Conservation (phyloP, 208 protist genomes). For the Leishmania tropica region DNA sequence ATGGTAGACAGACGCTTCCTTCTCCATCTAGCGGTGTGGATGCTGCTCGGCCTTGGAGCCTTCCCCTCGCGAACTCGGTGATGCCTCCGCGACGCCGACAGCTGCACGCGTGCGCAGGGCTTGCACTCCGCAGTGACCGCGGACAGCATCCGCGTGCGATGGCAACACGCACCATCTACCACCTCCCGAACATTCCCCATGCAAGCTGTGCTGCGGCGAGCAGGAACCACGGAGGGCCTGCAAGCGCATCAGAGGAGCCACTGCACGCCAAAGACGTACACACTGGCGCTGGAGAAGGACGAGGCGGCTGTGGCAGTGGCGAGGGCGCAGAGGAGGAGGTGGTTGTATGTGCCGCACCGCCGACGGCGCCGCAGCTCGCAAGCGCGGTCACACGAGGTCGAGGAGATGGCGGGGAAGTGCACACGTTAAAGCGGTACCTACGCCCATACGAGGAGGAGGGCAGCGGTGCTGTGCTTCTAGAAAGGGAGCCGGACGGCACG, state of each 20-base stretch:
- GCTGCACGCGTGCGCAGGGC: conserved; percentile 9
- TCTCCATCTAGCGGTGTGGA: neutral
- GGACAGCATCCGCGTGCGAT: neutral
- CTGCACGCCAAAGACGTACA: neutral
- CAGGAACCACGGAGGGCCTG: neutral
- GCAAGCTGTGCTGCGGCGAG: neutral
- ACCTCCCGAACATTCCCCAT: neutral
- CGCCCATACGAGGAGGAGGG: conserved; percentile 10
- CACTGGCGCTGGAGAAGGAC: neutral
- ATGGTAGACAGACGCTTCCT: neutral
- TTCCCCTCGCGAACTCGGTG: neutral
- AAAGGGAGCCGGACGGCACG: neutral
- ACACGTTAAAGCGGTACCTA: neutral
- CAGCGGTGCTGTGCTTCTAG: neutral
- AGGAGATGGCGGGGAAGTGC: neutral
- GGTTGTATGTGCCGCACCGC: neutral
- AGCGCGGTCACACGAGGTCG: neutral
- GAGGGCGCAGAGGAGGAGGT: neutral
- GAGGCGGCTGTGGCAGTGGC: neutral
- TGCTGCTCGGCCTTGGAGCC: neutral
- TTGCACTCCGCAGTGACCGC: neutral
- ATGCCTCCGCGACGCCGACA: neutral
- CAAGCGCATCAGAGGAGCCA: neutral
- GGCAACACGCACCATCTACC: conserved; percentile 5
- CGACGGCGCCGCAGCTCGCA: neutral